Conservation (phyloP, 768 basidiomycete genomes). For the Kwoniella sp. region DNA sequence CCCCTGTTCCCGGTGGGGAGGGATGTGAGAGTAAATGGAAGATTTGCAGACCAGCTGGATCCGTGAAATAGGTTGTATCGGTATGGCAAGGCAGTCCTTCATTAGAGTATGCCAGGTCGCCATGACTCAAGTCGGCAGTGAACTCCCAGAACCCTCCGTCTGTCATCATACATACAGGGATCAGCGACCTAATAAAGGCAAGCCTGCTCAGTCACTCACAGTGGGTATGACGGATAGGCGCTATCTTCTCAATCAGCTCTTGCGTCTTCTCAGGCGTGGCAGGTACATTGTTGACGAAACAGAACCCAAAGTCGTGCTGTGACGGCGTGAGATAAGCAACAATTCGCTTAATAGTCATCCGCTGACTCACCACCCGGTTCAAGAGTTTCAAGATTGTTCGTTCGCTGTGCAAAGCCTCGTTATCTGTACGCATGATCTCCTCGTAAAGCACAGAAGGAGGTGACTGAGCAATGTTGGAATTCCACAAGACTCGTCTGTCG, state of each 20-base stretch:
- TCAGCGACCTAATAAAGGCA: not conserved
- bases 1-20: slow-evolving; percentile 72
- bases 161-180: slow-evolving; percentile 51
- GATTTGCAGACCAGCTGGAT: slow-evolving; percentile 91
- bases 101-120: slow-evolving; percentile 92
- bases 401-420: slow-evolving; percentile 60
- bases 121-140: slow-evolving; percentile 83
- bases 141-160: slow-evolving; percentile 98
- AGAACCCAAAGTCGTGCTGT: slow-evolving; percentile 85
- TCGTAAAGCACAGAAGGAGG: slow-evolving; percentile 75
- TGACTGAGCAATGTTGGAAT: slow-evolving; percentile 69
- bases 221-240: slow-evolving; percentile 85
- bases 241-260: slow-evolving; percentile 71
- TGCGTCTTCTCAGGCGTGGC: slow-evolving; percentile 81
- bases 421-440: slow-evolving; percentile 62
- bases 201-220: no score
- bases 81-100: slow-evolving; percentile 84
- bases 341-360: not conserved
- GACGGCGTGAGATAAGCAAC: not conserved
- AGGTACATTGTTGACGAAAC: slow-evolving; percentile 79
- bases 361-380: slow-evolving; percentile 67
- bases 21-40: slow-evolving; percentile 81
- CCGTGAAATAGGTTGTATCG: slow-evolving; percentile 77
- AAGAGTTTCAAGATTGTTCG: slow-evolving; percentile 78
- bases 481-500: slow-evolving; percentile 77